Conservation (phyloP, 768 basidiomycete genomes). For the Leccinum olivaceopallidum region DNA sequence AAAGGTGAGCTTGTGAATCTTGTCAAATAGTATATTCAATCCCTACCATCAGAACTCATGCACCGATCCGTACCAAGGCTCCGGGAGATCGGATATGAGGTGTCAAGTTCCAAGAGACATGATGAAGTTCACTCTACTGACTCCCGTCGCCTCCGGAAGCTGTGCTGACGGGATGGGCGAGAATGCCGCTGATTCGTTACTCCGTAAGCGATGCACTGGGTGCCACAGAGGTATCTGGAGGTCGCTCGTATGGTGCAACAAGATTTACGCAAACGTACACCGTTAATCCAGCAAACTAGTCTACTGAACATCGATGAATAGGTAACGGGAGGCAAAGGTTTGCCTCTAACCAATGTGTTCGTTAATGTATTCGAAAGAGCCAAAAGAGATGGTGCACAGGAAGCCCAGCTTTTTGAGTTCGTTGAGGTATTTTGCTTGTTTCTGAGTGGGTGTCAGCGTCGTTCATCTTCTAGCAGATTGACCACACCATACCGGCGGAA, state of each 20-base stretch:
- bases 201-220: no score
- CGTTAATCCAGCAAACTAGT: slow-evolving; percentile 43
- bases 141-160: no score
- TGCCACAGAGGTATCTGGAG: no score
- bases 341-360: slow-evolving; percentile 43
- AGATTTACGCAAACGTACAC: slow-evolving; percentile 38
- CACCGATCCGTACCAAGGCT: no score
- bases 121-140: no score
- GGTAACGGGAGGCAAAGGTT: slow-evolving; percentile 30
- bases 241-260: slow-evolving; percentile 35
- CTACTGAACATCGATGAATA: slow-evolving; percentile 38
- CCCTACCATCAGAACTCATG: no score
- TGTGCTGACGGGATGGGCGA: no score
- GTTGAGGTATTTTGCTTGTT: slow-evolving; percentile 35
- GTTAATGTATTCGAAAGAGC: slow-evolving; percentile 43
- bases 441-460: not conserved
- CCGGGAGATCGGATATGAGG: no score
- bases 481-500: slow-evolving; percentile 36
- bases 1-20: no score
- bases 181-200: no score
- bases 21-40: no score
- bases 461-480: slow-evolving; percentile 26
- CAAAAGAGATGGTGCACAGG: slow-evolving; percentile 26
- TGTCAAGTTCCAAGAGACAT: no score
- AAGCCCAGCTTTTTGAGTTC: slow-evolving; percentile 27